Conservation (phyloP, 2,329 filamentous ascomycete genomes). For the Verticillium nonalfalfae region DNA sequence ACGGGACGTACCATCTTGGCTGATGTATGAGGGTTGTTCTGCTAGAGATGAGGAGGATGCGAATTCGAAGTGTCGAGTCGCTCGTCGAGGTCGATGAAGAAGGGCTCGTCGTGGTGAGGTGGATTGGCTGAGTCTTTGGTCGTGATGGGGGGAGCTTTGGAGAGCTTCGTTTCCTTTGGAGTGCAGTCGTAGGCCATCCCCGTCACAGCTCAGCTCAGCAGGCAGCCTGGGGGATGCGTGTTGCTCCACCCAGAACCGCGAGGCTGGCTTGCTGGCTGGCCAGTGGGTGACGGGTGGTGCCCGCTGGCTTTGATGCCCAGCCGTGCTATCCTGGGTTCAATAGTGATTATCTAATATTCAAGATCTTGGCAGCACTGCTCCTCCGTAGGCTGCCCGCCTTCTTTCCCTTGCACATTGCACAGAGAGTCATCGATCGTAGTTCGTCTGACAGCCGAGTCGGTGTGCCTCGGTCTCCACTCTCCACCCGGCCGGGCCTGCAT, state of each 20-base stretch:
- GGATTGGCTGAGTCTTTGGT: neutral
- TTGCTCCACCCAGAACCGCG: slow-evolving; percentile 10
- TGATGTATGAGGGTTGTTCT: neutral
- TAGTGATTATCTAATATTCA: neutral
- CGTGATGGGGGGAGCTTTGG: neutral
- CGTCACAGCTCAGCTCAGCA: slow-evolving; percentile 12
- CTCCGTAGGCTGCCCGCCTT: too few species aligned
- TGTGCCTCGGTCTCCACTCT: neutral
- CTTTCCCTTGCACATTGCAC: too few species aligned
- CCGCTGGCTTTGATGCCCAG: too few species aligned
- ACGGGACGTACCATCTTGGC: neutral
- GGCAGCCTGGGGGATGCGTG: slow-evolving; percentile 36
- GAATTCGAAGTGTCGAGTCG: neutral
- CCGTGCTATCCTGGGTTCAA: neutral
- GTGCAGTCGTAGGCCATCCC: neutral
- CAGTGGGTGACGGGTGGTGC: neutral
- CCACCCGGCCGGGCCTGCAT: neutral
- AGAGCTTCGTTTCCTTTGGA: neutral
- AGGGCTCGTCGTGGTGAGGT: neutral
- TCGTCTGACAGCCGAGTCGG: neutral
- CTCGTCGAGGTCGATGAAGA: neutral
- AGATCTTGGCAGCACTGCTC: neutral
- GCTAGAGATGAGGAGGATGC: neutral
- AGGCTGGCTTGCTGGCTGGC: neutral
- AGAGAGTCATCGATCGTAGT: too few species aligned